phyloP scores from a whole-genome alignment of 352 stramenopile genomes.

The Pythium phragmitis region DNA sequence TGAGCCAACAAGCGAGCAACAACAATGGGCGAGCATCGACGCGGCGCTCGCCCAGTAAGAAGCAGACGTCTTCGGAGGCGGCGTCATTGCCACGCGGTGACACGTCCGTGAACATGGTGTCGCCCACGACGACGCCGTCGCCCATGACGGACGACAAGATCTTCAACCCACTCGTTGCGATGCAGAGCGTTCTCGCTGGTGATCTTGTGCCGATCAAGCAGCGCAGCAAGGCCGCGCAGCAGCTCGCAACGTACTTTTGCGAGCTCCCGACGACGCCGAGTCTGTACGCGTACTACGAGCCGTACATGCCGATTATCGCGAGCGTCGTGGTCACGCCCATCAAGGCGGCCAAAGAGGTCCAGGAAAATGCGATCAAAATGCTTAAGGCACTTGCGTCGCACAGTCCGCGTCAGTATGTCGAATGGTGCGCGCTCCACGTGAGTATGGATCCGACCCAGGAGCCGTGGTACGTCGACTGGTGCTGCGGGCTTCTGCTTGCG shows the following conservation, averaged over 20 bases:
- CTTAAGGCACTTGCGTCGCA: slow-evolving; percentile 30
- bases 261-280: slow-evolving; percentile 29
- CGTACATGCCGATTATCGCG: slow-evolving; percentile 27
- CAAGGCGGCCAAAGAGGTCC: slow-evolving; percentile 29
- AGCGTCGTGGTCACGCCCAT: slow-evolving; percentile 23
- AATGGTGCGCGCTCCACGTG: slow-evolving; percentile 29
- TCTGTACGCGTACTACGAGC: slow-evolving; percentile 31
- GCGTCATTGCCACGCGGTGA: background rate
- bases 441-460: slow-evolving; percentile 16
- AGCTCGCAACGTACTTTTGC: slow-evolving; percentile 29
- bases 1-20: background rate
- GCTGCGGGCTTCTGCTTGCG: slow-evolving; percentile 21
- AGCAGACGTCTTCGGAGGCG: slow-evolving; percentile 4
- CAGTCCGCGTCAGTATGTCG: slow-evolving; percentile 26
- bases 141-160: background rate
- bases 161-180: slow-evolving; percentile 29
- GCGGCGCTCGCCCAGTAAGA: slow-evolving; percentile 18
- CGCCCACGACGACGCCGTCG: background rate
- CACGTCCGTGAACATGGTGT: too few species aligned
- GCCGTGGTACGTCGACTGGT: slow-evolving; percentile 34
- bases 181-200: slow-evolving; percentile 28
- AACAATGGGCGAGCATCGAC: slow-evolving; percentile 5
- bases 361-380: slow-evolving; percentile 30
- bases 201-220: slow-evolving; percentile 36
- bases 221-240: slow-evolving; percentile 32